Conservation (phyloP, 768 basidiomycete species). For the Xanthoconium stramineum region DNA sequence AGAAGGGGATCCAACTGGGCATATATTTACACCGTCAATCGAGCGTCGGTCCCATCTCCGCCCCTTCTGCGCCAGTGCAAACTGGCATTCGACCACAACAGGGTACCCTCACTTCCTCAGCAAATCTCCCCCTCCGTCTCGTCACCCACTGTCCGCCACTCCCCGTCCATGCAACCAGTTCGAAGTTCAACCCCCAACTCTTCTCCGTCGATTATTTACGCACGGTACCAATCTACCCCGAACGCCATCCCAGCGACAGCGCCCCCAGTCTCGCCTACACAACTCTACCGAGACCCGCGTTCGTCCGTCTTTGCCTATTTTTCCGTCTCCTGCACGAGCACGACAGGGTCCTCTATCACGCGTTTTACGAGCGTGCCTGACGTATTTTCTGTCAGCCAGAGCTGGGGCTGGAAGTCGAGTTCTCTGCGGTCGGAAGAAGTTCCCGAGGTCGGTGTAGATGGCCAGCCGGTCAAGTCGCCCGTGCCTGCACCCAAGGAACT, state of each 20-base stretch:
- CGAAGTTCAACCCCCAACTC: conserved; percentile 44
- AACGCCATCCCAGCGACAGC: conserved; percentile 40
- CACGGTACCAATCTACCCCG: conserved; percentile 23
- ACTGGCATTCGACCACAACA: conserved; percentile 29
- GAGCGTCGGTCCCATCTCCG: conserved; percentile 73
- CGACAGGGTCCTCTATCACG: conserved; percentile 78
- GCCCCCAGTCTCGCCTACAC: conserved; percentile 47
- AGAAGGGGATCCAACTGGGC: conserved; percentile 79
- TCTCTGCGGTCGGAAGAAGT: conserved; percentile 51
- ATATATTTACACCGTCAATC: conserved; percentile 89
- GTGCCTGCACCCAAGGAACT: conserved; percentile 39
- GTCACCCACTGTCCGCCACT: conserved; percentile 36
- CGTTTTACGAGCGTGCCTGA: conserved; percentile 86
- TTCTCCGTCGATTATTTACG: conserved; percentile 18
- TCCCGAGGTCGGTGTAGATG: conserved; percentile 36
- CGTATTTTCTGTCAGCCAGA: conserved; percentile 78
- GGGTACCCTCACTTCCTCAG: conserved; percentile 31
- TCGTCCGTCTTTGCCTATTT: conserved; percentile 76
- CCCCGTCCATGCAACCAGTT: conserved; percentile 45
- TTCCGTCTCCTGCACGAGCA: conserved; percentile 75
- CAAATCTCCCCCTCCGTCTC: conserved; percentile 27
- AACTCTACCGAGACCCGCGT: conserved; percentile 77
- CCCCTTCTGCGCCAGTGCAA: conserved; percentile 52
- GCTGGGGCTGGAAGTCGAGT: conserved; percentile 89
- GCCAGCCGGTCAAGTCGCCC: conserved; percentile 29